Evolutionary conservation across 176 grass and related monocot genomes (phyloP), one percentile per base, ranked within the genome.

Genomic region (Oryza nivara): DNA sequence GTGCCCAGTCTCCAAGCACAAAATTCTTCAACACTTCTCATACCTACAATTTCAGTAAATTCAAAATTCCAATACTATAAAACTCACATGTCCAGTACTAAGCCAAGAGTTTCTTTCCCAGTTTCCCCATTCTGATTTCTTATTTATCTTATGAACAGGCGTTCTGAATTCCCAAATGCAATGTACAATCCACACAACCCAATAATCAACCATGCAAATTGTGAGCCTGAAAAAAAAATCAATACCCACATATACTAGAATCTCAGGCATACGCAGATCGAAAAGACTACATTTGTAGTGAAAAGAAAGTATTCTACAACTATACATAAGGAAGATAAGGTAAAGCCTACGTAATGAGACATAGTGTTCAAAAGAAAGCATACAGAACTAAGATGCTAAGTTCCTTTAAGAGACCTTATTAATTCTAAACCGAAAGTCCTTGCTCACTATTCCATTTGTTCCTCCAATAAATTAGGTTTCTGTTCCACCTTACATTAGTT

Each of bases 331-430:
- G 16, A 56, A 56, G 52, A 56, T 20, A 83, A 51, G 14, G 48
- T 51, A 58, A 73, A 61, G 4, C 68, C n/a, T 60, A 43, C 11
- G 35, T 15, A 26, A 26, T 26, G 6, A 72, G 13, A 36, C 6
- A 58, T 56, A 61, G 20, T 32, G 68, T 12, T 22, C 15, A 54
- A 54, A 23, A 47, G n/a, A 60, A 8, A 43, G 5, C 19, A 82
- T 69, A 43, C 22, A 78, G 11, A 34, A 3, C 26, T 45, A 64
- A 63, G n/a, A 81, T 32, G 22, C 35, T 70, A 36, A 56, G 4
- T 77, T 68, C 22, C 32, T 76, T 52, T 67, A 0, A 75, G 26
- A 66, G 75, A 84, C 46, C 23, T 32, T 61, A 10, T 38, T 71
- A 51, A 51, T 71, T 35, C 5, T 9, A 5, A 72, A 70, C 25